Percentiles rank a stretch among this genome's conserved stretches.
Conservation (phyloP, 768 basidiomycete genomes). For the Hygrocybe coccinea region DNA sequence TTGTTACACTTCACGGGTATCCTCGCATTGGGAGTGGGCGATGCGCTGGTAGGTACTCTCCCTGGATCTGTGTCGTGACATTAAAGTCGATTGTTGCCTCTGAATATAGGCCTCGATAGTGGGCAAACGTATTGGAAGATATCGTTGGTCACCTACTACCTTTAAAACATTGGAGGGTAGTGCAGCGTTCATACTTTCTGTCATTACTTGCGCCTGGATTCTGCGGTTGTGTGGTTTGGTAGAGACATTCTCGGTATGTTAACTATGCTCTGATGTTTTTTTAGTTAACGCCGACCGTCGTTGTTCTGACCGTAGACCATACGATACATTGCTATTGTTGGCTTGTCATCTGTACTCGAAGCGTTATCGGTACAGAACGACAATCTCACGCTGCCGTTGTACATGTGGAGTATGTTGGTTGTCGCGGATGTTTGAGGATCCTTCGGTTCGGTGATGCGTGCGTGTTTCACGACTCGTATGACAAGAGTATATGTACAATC, state of each 20-base stretch:
- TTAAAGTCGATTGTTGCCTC: neutral
- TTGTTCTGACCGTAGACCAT: slow-evolving; percentile 43
- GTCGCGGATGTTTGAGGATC: slow-evolving; percentile 40
- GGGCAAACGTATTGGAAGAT: slow-evolving; percentile 75
- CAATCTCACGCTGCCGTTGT: slow-evolving; percentile 93
- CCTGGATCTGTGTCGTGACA: neutral
- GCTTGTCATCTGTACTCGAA: slow-evolving; percentile 73
- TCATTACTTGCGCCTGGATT: slow-evolving; percentile 63
- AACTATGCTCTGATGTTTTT: neutral
- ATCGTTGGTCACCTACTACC: slow-evolving; percentile 80
- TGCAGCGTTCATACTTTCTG: slow-evolving; percentile 68
- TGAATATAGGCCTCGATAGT: slow-evolving; percentile 79
- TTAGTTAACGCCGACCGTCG: neutral
- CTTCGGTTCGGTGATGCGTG: neutral
- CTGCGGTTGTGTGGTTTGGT: slow-evolving; percentile 67
- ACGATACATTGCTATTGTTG: slow-evolving; percentile 60
- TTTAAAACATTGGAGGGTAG: slow-evolving; percentile 92
- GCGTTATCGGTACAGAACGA: slow-evolving; percentile 95
- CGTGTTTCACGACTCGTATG: no score
- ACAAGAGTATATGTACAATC: no score
- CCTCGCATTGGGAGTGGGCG: slow-evolving; percentile 85
- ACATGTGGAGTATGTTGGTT: slow-evolving; percentile 86
- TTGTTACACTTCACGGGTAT: slow-evolving; percentile 75
- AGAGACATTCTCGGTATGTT: slow-evolving; percentile 72
- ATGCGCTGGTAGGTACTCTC: slow-evolving; percentile 67